Base-by-base conservation (phyloP, 75 land plant species). In the Isoetes taiwanensis region DNA sequence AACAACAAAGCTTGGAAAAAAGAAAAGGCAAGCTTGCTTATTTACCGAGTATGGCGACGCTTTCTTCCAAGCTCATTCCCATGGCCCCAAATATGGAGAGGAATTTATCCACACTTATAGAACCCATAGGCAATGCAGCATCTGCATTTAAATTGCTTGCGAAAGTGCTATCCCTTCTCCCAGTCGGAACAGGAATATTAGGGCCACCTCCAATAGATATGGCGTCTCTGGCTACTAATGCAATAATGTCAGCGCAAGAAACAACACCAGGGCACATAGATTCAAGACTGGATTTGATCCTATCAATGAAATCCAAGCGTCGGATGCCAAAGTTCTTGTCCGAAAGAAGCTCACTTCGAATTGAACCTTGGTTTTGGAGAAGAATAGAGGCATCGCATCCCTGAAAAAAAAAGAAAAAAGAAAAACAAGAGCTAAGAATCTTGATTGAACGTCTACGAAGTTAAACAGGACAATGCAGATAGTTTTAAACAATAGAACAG, bases 321-420 rank as follows among this genome's bases (percentile, higher is more conserved):
- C 65, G 34, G 21, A 70, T 59, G n/a, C 73, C 73, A 29, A 64
- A 48, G 54, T 70, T 70, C 27, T 39, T 9, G 27, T 42, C 55
- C 11, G 73, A 43, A 23, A 30, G 33, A 20, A 52, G 32, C 62
- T 70, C 73, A 0, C 52, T 26, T 11, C 25, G 33, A 27, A 34
- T 50, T 3, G 20, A 56, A n/a, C 11, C 61, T 8, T 29, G 21
- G 1, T 53, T 31, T 32, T 57, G 28, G 16, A 70, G 54, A 52
- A 64, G 43, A 8, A 70, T 70, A 27, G 73, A 70, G 0, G 40
- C 73, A 30, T 70, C 73, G 52, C 73, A 70, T 1, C 73, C 73
- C 55, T 65, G 61, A n/a, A n/a, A n/a, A n/a, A n/a, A n/a, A n/a
- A n/a, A n/a, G n/a, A n/a, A n/a, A n/a, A n/a, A n/a, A n/a, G n/a